Evolutionary conservation across 1,284 basidiomycete genomes (phyloP), one percentile per base, ranked within the genome.

Genomic region (Porphyrellus sp.): DNA sequence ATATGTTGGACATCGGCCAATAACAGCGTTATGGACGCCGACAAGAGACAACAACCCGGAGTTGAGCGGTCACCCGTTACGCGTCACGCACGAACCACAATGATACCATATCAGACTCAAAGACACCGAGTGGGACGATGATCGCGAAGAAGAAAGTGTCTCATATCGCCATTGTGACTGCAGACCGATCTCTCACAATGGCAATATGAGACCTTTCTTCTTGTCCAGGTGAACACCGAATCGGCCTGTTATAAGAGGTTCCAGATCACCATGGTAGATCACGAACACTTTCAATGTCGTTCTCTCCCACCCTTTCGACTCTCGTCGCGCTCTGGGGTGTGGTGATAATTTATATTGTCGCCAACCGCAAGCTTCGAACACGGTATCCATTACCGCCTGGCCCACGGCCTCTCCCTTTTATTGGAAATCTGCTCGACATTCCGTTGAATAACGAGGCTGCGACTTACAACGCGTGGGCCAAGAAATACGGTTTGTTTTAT

Each of bases 401-500:
- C 24, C 71, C 69, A 4, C 63, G 38, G 16, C 59, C 62, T 15
- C 57, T 70, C n/a, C 70, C 65, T 40, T 37, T 71, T 8, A 63
- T 71, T 15, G 70, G 70, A 24, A 70, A 72, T 49, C 25, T 72
- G 18, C 38, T 56, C 15, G 60, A 69, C 28, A 34, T 72, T 27
- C 70, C 71, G 5, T 46, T 59, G 44, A 60, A 60, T 40, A 51
- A 62, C 15, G 67, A 71, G 40, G 65, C 65, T 37, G 51, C 44
- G 20, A 66, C 63, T 12, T 71, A 72, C 54, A 60, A 70, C 16
- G 43, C 57, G 21, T 69, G 69, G 69, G 68, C 64, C 34, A 63
- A 63, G 8, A 64, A 59, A 61, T 61, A 71, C 47, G 69, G 69
- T 71, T 51, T 12, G 53, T 55, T 28, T 30, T n/a, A 2, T 12